Evolutionary conservation across 2,329 filamentous ascomycete species (phyloP).

Genomic region (Fusarium duplospermum): DNA sequence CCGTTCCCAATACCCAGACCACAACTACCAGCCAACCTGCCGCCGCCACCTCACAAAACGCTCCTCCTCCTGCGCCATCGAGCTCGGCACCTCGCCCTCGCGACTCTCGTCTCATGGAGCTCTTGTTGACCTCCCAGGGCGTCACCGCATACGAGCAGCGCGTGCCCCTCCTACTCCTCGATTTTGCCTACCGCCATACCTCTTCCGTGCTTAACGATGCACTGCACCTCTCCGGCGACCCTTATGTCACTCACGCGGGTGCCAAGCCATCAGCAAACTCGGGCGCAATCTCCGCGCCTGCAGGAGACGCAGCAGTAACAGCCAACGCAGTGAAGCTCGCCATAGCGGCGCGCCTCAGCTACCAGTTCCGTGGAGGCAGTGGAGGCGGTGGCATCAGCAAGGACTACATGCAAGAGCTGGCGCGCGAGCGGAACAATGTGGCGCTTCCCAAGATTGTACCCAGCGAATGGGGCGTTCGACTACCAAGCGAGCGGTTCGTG

Average conservation of each 20-base stretch:
- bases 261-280: constrained; percentile 61
- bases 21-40: constrained; percentile 45
- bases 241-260: constrained; percentile 71
- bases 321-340: constrained; percentile 78
- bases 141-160: constrained; percentile 84
- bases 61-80: constrained; percentile 47
- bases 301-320: constrained; percentile 68
- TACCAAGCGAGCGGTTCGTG: constrained; percentile 76
- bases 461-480: constrained; percentile 74
- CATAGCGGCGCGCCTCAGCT: constrained; percentile 74
- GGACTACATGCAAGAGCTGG: constrained; percentile 82
- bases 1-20: constrained; percentile 51
- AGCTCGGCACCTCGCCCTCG: constrained; percentile 71
- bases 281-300: constrained; percentile 61
- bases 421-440: constrained; percentile 75
- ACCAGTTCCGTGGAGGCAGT: constrained; percentile 72
- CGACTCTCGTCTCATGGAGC: constrained; percentile 82
- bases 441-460: constrained; percentile 71
- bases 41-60: constrained; percentile 38
- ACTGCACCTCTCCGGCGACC: constrained; percentile 75
- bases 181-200: constrained; percentile 88
- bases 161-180: constrained; percentile 83
- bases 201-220: constrained; percentile 77
- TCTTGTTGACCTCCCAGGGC: constrained; percentile 82
- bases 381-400: constrained; percentile 70